Percentiles rank a stretch among this genome's conserved stretches.
phyloP scores from a whole-genome alignment of 768 basidiomycete species.

The Termitomyces eurrhizus region DNA sequence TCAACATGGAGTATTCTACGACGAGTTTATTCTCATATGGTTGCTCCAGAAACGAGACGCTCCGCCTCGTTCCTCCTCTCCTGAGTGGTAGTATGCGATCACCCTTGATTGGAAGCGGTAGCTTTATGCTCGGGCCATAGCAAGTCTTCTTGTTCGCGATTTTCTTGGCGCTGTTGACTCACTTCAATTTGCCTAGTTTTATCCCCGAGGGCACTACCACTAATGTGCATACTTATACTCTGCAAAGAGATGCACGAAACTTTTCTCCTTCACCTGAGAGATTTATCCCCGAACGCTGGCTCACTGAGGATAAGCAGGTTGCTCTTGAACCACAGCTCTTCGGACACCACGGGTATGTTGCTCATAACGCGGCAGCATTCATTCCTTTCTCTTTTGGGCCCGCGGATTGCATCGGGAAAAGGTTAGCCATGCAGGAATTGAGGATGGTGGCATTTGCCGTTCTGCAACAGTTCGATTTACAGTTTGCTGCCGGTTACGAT shows the following conservation, averaged over 20 bases:
- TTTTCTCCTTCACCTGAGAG: conserved; percentile 16
- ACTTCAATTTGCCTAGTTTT: not conserved
- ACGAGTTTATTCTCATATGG: not conserved
- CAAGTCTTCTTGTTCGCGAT: not conserved
- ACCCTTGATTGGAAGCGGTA: not conserved
- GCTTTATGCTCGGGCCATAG: not conserved
- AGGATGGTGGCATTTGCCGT: conserved; percentile 25
- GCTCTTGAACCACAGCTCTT: conserved; percentile 18
- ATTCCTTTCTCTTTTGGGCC: conserved; percentile 42
- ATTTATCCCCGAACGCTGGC: conserved; percentile 38
- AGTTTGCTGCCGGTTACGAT: conserved; percentile 23
- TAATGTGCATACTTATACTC: not conserved
- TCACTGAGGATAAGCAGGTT: conserved; percentile 18
- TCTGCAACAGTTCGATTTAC: conserved; percentile 27
- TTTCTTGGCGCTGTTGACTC: too few relatives aligned
- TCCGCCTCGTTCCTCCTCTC: not conserved
- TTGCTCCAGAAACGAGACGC: not conserved
- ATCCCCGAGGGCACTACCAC: not conserved
- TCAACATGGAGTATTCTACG: not conserved
- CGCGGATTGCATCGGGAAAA: conserved; percentile 45
- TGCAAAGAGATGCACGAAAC: not conserved
- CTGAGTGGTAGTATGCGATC: not conserved
- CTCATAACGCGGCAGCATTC: conserved; percentile 26
- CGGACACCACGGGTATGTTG: conserved; percentile 7
- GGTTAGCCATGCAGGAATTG: conserved; percentile 32